These are phyloP conservation scores for Penicillium sp. DNA, from an alignment of 2,329 filamentous ascomycete species.

Conservation along the genomic window DNA sequence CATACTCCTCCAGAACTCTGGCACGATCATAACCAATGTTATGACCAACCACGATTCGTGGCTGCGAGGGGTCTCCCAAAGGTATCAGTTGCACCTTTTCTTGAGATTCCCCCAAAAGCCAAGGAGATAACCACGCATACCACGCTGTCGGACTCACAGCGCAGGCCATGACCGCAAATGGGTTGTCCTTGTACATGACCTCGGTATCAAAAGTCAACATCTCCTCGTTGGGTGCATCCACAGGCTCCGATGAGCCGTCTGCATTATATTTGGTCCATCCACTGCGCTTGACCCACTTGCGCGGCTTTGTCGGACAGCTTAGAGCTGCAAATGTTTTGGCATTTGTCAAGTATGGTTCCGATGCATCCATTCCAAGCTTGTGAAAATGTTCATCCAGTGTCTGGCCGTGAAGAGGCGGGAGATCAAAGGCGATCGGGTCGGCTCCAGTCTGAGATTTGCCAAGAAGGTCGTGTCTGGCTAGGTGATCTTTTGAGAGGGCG, in stretches of 20 bases:
- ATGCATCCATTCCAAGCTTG: conserved; percentile 82
- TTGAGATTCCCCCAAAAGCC: conserved; percentile 83
- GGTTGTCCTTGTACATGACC: conserved; percentile 91
- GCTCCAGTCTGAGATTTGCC: conserved; percentile 85
- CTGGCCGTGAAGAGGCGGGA: conserved; percentile 77
- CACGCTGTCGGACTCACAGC: conserved; percentile 87
- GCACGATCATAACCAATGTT: conserved; percentile 96
- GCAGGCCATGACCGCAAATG: conserved; percentile 96
- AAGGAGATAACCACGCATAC: conserved; percentile 98
- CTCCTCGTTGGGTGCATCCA: conserved; percentile 77
- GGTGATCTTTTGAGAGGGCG: conserved; percentile 78
- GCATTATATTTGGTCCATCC: conserved; percentile 93
- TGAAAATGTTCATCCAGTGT: conserved; percentile 94
- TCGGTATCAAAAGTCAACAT: conserved; percentile 95
- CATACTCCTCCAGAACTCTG: conserved; percentile 86
- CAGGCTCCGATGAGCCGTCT: conserved; percentile 73
- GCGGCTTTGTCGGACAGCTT: conserved; percentile 64
- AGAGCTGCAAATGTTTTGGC: conserved; percentile 75
- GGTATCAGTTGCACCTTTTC: conserved; percentile 83
- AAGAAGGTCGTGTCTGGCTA: conserved; percentile 81
- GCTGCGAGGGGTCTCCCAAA: conserved; percentile 74
- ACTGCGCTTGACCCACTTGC: conserved; percentile 76
- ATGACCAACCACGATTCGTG: conserved; percentile 86
- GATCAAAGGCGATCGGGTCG: conserved; percentile 80
- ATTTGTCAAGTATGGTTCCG: conserved; percentile 78